These are phyloP conservation scores for Haberlea rhodopensis DNA, from an alignment of 257 asterid species.

Conservation along the genomic window DNA sequence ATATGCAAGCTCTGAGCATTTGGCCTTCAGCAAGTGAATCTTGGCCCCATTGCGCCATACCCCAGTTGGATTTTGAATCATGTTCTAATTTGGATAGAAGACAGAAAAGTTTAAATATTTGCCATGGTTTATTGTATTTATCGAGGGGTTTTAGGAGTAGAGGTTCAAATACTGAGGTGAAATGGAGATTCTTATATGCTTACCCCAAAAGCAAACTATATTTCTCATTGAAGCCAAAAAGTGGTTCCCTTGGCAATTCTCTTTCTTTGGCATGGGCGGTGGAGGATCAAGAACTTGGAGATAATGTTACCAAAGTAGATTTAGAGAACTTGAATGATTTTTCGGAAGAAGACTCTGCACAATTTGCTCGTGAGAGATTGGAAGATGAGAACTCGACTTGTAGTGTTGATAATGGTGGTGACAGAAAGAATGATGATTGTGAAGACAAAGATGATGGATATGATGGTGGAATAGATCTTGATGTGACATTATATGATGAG, in stretches of 20 bases:
- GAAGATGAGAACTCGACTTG: constrained; percentile 12
- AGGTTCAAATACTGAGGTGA: constrained; percentile 29
- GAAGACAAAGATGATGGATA: constrained; percentile 5
- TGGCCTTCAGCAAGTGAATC: constrained; percentile 53
- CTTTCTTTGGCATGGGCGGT: constrained; percentile 47
- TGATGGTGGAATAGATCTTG: constrained; percentile 24
- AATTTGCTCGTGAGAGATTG: constrained; percentile 11
- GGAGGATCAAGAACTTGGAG: constrained; percentile 47
- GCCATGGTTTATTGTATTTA: constrained; percentile 23
- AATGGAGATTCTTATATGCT: constrained; percentile 24
- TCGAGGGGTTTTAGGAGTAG: constrained; percentile 28
- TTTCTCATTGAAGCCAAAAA: constrained; percentile 31
- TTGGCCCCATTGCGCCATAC: constrained; percentile 33
- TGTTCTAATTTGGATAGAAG: constrained; percentile 34
- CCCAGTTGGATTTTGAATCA: constrained; percentile 44
- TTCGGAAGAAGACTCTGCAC: constrained; percentile 24
- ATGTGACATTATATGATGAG: constrained; percentile 21
- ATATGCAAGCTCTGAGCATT: constrained; percentile 69
- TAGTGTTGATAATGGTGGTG: constrained; percentile 8
- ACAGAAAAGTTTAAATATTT: constrained; percentile 39
- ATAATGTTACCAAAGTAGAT: constrained; percentile 29
- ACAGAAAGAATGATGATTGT: constrained; percentile 5
- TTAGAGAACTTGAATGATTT: constrained; percentile 27
- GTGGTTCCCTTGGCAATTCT: constrained; percentile 36
- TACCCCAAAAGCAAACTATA: constrained; percentile 14